These are phyloP conservation scores for Saccharomycopsis hybrid DNA, from an alignment of 1,139 yeast genomes.

Conservation along the genomic window DNA sequence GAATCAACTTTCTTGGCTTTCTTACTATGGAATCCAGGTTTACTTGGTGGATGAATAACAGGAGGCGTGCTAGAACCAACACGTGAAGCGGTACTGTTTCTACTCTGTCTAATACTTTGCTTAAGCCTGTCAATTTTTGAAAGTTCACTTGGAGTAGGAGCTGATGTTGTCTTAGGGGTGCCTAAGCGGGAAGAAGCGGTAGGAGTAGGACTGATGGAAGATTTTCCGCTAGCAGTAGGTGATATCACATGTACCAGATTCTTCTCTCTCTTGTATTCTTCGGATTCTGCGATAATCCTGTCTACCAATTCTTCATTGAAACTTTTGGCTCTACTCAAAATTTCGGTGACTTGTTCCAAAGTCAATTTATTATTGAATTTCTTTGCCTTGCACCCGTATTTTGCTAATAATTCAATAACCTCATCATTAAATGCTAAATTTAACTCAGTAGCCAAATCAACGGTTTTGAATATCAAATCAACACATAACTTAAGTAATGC, in stretches of 20 bases:
- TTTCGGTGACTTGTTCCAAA: conserved; percentile 50
- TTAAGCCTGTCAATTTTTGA: conserved; percentile 30
- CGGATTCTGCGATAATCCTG: conserved; percentile 41
- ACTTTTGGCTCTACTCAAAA: conserved; percentile 49
- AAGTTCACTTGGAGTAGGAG: background rate
- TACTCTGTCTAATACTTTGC: conserved; percentile 32
- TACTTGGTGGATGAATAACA: conserved; percentile 58
- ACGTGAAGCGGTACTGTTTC: conserved; percentile 22
- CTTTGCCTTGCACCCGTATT: conserved; percentile 59
- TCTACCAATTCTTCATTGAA: conserved; percentile 51
- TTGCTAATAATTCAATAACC: conserved; percentile 49
- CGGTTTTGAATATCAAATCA: conserved; percentile 55
- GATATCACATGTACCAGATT: background rate
- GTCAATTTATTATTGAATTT: conserved; percentile 59
- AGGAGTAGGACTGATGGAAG: background rate
- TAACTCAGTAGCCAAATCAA: conserved; percentile 55
- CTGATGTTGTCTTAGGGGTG: conserved; percentile 1
- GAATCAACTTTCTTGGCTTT: conserved; percentile 23
- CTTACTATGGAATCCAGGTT: conserved; percentile 67
- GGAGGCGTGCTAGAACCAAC: conserved; percentile 23
- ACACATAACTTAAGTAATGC: conserved; percentile 73
- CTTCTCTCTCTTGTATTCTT: conserved; percentile 29
- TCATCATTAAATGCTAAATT: conserved; percentile 42
- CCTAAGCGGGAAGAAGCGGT: background rate
- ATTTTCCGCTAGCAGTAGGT: background rate